Base-by-base conservation (phyloP, 2,329 filamentous ascomycete species). In the Coleophoma cylindrospora region DNA sequence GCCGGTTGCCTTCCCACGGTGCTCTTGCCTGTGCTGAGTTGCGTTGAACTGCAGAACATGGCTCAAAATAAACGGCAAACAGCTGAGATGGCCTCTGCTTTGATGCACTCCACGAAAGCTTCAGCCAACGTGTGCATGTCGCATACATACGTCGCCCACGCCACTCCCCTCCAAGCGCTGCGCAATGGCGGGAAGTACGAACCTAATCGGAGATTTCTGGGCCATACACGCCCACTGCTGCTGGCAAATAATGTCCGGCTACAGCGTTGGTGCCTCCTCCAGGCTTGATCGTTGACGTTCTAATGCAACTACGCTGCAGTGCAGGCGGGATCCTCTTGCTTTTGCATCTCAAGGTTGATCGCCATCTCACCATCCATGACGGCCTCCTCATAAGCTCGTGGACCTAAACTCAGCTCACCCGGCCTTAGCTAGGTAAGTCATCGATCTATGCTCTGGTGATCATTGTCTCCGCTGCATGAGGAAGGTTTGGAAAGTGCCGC, bases 171-270 rank as follows among this genome's bases (percentile, higher is more conserved):
- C 37, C 44, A 15, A 41, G 34, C 51, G 40, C 50, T 51, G 50
- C 50, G 51, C 50, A 47, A 48, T 50, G 21, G 53, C 57, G 54
- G 52, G 50, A 57, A 47, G 34, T 48, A 46, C 19, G 52, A 57
- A 57, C 49, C 52, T 57, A 57, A 58, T 58, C 59, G 59, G 60
- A 60, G 59, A 61, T 61, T 59, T 36, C 51, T 46, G 44, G 34
- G 40, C 53, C 52, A 45, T 49, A 54, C 53, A 44, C 22, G 15
- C 21, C 21, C 32, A 33, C 19, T n/a, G 36, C 27, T 27, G 46
- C 27, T 27, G 27, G 27, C 27, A 27, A 27, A 27, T 27, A 49
- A 51, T 54, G 56, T 54, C 54, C 54, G 52, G 53, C 51, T 54
- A 54, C 54, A 54, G 51, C 54, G 56, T 57, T 53, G 59, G 59